Percentiles rank a stretch among this genome's conserved stretches.
phyloP scores from a whole-genome alignment of 176 grass and related monocot genomes.

The Areca catechu region DNA sequence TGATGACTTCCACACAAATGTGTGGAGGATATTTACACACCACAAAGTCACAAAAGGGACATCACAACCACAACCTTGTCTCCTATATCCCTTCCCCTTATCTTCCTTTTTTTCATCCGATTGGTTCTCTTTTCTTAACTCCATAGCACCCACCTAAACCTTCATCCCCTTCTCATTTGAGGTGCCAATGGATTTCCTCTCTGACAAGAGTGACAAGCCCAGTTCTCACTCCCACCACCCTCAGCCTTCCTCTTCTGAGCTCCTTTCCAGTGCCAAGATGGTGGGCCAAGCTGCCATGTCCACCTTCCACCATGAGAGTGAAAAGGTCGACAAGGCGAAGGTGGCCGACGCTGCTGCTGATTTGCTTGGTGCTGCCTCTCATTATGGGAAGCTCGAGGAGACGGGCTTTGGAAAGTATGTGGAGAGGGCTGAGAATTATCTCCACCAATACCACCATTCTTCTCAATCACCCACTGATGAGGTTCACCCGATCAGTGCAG shows the following conservation, averaged over 20 bases:
- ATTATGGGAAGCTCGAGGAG: constrained; percentile 27
- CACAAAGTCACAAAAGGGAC: no score
- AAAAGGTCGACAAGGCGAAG: constrained; percentile 26
- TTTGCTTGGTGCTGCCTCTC: constrained; percentile 26
- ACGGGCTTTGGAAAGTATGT: constrained; percentile 19
- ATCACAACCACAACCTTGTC: no score
- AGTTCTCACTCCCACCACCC: neutral
- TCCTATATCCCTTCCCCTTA: no score
- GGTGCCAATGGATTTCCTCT: neutral
- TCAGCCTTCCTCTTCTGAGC: constrained; percentile 8
- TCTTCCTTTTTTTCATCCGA: no score
- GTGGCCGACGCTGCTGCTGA: constrained; percentile 19
- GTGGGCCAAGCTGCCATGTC: constrained; percentile 25
- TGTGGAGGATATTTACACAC: no score
- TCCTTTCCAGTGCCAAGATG: constrained; percentile 23
- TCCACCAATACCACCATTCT: constrained; percentile 23
- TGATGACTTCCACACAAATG: no score
- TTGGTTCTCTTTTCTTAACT: no score
- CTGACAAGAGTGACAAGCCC: neutral
- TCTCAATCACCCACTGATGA: no score
- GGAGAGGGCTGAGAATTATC: constrained; percentile 22
- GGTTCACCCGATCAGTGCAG: no score
- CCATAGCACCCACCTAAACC: no score
- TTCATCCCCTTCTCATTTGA: no score
- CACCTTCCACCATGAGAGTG: constrained; percentile 11